Evolutionary conservation across 2,329 filamentous ascomycete genomes (phyloP).

Genomic region (Colletotrichum australisinense): DNA sequence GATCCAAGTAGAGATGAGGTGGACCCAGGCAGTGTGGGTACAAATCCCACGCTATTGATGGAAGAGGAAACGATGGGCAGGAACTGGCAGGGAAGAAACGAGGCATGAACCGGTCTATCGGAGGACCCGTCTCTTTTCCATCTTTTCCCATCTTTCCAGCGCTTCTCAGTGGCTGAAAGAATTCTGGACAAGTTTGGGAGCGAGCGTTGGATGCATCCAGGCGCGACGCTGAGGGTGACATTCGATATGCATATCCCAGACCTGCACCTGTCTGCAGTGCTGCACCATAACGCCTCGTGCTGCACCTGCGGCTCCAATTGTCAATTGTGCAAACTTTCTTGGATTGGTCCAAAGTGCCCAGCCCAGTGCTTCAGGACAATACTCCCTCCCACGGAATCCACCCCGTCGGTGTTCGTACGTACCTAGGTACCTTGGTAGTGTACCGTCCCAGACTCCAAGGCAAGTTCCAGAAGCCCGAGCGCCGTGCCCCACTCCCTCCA

Average conservation of each 20-base stretch:
- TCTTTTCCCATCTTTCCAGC: conserved; percentile 19
- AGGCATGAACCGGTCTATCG: conserved; percentile 28
- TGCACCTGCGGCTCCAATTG: neutral
- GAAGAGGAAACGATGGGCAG: conserved; percentile 22
- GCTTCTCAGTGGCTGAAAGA: neutral
- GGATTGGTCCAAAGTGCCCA: neutral
- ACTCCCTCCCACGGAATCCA: neutral
- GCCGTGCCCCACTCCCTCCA: neutral
- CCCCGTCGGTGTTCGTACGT: neutral
- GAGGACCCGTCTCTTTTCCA: conserved; percentile 24
- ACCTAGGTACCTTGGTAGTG: neutral
- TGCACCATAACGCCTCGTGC: no score
- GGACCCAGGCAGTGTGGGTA: neutral
- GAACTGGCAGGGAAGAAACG: conserved; percentile 12
- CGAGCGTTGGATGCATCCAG: neutral
- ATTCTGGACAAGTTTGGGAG: neutral
- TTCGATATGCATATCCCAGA: neutral
- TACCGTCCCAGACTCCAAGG: no score
- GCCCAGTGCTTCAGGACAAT: no score
- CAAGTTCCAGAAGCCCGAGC: neutral
- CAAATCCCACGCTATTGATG: neutral
- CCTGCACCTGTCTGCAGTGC: neutral
- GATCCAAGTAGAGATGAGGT: neutral
- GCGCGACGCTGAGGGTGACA: neutral
- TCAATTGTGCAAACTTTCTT: neutral